Conservation (phyloP, 345 rosid species). For the Atalantia buxifolia region DNA sequence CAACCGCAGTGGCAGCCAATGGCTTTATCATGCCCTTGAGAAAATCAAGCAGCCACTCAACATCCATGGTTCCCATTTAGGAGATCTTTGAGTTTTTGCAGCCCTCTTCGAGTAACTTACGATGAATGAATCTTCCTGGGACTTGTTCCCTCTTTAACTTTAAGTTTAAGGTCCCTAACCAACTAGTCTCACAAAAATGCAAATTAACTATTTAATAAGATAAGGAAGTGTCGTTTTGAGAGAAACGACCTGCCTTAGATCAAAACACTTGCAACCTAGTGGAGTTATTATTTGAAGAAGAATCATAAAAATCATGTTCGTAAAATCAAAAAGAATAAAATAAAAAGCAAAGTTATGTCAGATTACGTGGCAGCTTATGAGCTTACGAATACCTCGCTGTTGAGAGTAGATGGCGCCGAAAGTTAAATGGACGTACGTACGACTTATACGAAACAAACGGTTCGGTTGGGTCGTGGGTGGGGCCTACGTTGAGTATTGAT, state of each 20-base stretch:
- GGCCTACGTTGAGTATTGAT: too few species aligned
- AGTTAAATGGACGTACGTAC: conserved; percentile 13
- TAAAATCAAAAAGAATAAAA: too few species aligned
- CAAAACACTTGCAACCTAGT: conserved; percentile 4
- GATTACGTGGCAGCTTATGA: not conserved
- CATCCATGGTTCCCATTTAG: conserved; percentile 22
- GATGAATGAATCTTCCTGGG: too few species aligned
- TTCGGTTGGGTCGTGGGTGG: too few species aligned
- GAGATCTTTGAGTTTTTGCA: not conserved
- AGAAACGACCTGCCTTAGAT: conserved; percentile 34
- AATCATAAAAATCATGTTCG: not conserved
- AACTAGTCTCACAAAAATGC: not conserved
- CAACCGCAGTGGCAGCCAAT: conserved; percentile 70
- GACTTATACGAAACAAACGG: not conserved
- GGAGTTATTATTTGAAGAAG: conserved; percentile 9
- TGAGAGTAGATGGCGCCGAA: not conserved
- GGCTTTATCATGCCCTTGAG: conserved; percentile 81
- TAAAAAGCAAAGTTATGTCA: too few species aligned
- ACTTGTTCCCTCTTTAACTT: too few species aligned
- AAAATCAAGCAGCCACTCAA: conserved; percentile 55
- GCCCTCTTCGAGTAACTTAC: too few species aligned
- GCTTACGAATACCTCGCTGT: not conserved
- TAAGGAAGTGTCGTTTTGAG: not conserved
- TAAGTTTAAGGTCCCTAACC: too few species aligned
- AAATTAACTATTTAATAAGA: not conserved